These are phyloP conservation scores for Polymyxa betae DNA, from an alignment of 208 protist species.

Conservation along the genomic window DNA sequence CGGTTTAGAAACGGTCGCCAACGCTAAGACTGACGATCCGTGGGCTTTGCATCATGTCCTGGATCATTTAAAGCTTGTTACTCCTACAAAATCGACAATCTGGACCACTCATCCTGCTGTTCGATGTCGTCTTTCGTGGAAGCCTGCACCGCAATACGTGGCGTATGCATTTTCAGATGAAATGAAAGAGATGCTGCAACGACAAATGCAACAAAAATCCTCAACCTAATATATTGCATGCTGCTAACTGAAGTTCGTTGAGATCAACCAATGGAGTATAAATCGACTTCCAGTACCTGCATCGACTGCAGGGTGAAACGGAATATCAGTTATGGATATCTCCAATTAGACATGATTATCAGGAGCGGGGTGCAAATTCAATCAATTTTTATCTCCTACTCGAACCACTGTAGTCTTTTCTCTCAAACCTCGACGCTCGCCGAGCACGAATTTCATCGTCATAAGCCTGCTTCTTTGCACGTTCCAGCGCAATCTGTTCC, in stretches of 20 bases:
- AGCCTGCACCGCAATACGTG: not conserved
- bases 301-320: not conserved
- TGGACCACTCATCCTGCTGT: not conserved
- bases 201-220: no score
- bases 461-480: not conserved
- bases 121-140: not conserved
- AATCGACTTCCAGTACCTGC: no score
- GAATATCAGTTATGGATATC: not conserved
- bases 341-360: no score
- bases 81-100: not conserved
- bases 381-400: no score
- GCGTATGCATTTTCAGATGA: not conserved
- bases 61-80: slow-evolving; percentile 30
- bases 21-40: slow-evolving; percentile 25
- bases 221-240: no score
- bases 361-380: no score
- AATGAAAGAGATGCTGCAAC: not conserved
- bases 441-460: slow-evolving; percentile 45
- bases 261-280: no score
- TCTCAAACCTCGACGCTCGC: not conserved
- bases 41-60: slow-evolving; percentile 4
- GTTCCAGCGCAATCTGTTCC: slow-evolving; percentile 46
- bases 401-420: not conserved
- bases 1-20: not conserved
- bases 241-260: no score